Base-by-base conservation (phyloP, 352 stramenopile genomes). In the Phytophthora foliorum region DNA sequence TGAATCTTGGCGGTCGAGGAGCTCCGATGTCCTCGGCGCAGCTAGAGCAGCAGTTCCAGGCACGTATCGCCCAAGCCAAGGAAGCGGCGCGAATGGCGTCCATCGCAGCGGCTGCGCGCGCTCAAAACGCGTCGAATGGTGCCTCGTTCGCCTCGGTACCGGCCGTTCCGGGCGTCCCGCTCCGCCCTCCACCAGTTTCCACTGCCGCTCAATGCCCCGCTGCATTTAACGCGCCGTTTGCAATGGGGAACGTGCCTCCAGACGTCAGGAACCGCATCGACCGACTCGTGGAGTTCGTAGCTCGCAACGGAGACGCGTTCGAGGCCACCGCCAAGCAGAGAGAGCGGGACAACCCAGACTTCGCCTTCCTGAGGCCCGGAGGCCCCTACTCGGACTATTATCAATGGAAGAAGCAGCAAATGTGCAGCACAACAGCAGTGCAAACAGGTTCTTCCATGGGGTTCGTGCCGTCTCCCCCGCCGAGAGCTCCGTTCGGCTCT, bases 211-310 rank as follows among this genome's bases (percentile, higher is more conserved):
- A n/a, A n/a, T n/a, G n/a, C n/a, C n/a, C n/a, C n/a, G 50, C 60
- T 29, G 54, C 42, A 19, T 48, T 66, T 53, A 42, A 46, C 22
- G 27, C 56, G 4, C 39, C 45, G 10, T 24, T 61, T n/a, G 36
- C 46, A 55, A 34, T 65, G 39, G 41, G 11, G 1, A 48, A 48
- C 29, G 17, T 87, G 8, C 77, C 83, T n/a, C 57, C 73, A 3
- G 75, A 81, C 27, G 72, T 84, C 1, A 71, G 55, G 11, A 75
- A 89, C 24, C 79, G 83, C 38, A 88, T 91, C 27, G 79, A 90
- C 41, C 64, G 77, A 13, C 74, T 91, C 21, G 64, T 89, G 34
- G 83, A 89, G 45, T 91, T 90, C 45, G 77, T 90, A 29, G 61
- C 63, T 19, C 81, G 83, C 49, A 91, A 91, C 36, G 83, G 81